These are phyloP conservation scores for Hibiscus tridactylites DNA, from an alignment of 345 rosid genomes.

Conservation along the genomic window DNA sequence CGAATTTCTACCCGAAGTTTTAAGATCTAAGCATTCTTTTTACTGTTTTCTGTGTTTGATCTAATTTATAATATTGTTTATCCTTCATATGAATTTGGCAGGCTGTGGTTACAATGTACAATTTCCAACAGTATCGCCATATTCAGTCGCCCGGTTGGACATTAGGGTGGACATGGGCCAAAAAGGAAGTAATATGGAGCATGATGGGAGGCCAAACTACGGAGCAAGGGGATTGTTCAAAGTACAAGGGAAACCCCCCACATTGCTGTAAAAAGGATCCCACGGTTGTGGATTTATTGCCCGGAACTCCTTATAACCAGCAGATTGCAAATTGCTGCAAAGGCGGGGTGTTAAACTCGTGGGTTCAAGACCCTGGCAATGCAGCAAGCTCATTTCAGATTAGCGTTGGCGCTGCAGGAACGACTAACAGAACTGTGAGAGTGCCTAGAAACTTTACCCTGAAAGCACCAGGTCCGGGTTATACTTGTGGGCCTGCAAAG, in stretches of 20 bases:
- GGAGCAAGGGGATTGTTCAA: conserved; percentile 92
- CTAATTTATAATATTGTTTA: background rate
- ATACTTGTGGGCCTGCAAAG: conserved; percentile 80
- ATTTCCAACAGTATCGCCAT: conserved; percentile 85
- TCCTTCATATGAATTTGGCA: conserved; percentile 16
- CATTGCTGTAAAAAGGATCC: conserved; percentile 89
- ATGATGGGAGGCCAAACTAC: conserved; percentile 75
- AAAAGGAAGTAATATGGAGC: conserved; percentile 84
- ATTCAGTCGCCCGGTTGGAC: conserved; percentile 84
- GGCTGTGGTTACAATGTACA: conserved; percentile 78
- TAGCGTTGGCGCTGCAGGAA: conserved; percentile 82
- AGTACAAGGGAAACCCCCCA: conserved; percentile 60
- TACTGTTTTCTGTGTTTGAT: background rate
- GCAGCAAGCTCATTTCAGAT: conserved; percentile 77
- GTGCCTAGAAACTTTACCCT: conserved; percentile 77
- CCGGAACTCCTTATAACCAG: conserved; percentile 75
- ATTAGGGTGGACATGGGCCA: conserved; percentile 86
- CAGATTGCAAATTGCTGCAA: conserved; percentile 91
- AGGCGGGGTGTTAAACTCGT: conserved; percentile 77
- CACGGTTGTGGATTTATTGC: conserved; percentile 70
- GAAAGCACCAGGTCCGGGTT: conserved; percentile 92
- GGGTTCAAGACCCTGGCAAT: conserved; percentile 64
- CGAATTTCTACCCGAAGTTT: background rate
- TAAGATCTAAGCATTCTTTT: background rate
- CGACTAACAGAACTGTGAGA: conserved; percentile 64